Evolutionary conservation across 192 early-diverging fungal species (phyloP), one percentile per base, ranked within the genome.

Genomic region (Umbelopsis vinacea): DNA sequence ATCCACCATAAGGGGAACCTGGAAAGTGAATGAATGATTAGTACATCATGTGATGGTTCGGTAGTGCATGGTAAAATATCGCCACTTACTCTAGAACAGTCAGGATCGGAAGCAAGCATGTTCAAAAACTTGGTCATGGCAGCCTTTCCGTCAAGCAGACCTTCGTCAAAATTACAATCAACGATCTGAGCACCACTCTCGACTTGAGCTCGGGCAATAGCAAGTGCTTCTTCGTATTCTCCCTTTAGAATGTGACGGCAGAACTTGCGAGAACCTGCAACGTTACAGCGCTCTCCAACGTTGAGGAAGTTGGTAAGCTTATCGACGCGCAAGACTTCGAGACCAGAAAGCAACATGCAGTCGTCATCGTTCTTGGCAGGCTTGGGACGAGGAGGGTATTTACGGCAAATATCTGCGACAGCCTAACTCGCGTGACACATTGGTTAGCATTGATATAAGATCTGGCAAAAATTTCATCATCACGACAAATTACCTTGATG

Each of bases 101-200:
- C 95, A 29, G 96, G 96, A 78, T 98, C 96, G 37, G 92, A 93
- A n/a, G 94, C 90, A 48, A 98, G 87, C 76, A 96, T 86, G 77
- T 98, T 98, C 66, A 97, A 79, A 78, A 98, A 98, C 76, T 91
- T 92, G 37, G 94, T 85, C 95, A 98, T 98, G 43, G 96, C 95
- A 10, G 89, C 92, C 68, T 90, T 91, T 50, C 95, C 95, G 81
- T 98, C 96, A 76, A 98, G 86, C 84, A 98, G 87, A 68, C 95
- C 95, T 75, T 96, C 95, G 78, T 98, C 97, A 90, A 98, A 95
- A 79, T 97, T 98, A 77, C 93, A 86, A 84, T 98, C 97, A 26
- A 98, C 91, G 52, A 98, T 86, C 83, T 96, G 95, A 8, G 95
- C 97, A 53, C 97, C 97, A 75, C 86, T 96, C 77, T 97, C 97